Conservation (phyloP, 371 early-diverging fungal species). For the Blakeslea trispora region DNA sequence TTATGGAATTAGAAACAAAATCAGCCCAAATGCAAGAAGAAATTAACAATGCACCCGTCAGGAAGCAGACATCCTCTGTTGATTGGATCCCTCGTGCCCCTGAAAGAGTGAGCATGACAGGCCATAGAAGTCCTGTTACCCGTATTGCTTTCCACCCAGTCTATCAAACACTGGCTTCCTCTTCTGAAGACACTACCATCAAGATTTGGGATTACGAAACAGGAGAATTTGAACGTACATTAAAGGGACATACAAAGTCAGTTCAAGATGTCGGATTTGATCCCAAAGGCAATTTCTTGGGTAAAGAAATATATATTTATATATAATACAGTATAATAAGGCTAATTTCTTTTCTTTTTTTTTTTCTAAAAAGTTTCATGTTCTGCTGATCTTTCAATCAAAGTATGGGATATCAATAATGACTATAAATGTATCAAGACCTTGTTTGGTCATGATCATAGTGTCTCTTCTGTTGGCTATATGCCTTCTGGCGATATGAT, state of each 20-base stretch:
- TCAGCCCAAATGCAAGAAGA: constrained; percentile 75
- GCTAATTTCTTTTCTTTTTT: not conserved
- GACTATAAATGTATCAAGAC: constrained; percentile 85
- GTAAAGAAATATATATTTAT: constrained; percentile 31
- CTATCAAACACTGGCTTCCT: constrained; percentile 75
- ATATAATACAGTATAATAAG: too few species aligned
- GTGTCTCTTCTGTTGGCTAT: constrained; percentile 74
- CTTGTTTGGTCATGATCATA: constrained; percentile 88
- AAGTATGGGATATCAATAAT: constrained; percentile 83
- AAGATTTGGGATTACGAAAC: constrained; percentile 90
- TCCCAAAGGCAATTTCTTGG: constrained; percentile 70
- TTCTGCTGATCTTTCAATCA: constrained; percentile 84
- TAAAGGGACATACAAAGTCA: constrained; percentile 91
- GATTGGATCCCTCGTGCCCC: constrained; percentile 84
- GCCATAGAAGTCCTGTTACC: constrained; percentile 82
- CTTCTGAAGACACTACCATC: constrained; percentile 86
- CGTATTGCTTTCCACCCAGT: constrained; percentile 85
- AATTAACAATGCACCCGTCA: constrained; percentile 59
- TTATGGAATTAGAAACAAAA: constrained; percentile 86
- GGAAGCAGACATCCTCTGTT: constrained; percentile 56
- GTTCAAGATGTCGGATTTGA: constrained; percentile 83
- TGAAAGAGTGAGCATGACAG: constrained; percentile 61
- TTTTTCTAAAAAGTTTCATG: too few species aligned
- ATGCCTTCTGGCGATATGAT: constrained; percentile 72
- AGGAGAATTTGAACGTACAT: constrained; percentile 82